Percentiles rank a stretch among this genome's conserved stretches.
These are phyloP conservation scores for Euphrasia arctica DNA, from an alignment of 305 asterid genomes.

Conservation along the genomic window DNA sequence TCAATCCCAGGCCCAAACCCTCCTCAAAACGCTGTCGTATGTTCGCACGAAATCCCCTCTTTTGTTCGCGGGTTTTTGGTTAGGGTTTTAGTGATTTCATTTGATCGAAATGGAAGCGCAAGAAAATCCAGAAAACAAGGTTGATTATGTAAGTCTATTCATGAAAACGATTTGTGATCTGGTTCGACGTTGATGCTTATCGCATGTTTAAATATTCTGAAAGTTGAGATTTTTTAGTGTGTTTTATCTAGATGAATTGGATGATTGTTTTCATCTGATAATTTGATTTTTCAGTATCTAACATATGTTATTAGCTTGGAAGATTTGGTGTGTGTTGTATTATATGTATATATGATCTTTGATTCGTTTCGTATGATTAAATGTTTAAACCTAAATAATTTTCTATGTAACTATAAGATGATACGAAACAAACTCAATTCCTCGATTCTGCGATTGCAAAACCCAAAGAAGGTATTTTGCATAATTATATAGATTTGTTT, in stretches of 20 bases:
- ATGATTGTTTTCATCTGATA: not conserved
- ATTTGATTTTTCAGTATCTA: not conserved
- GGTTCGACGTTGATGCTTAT: not conserved
- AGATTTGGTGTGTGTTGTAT: not conserved
- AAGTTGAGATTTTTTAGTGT: not conserved
- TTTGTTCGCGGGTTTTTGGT: constrained; percentile 12
- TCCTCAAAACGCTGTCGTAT: not conserved
- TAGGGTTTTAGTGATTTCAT: constrained; percentile 24
- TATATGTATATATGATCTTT: not conserved
- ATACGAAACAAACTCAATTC: not conserved
- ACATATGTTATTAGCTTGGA: constrained; percentile 6
- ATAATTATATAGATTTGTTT: not conserved
- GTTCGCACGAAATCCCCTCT: not conserved
- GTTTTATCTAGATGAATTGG: not conserved
- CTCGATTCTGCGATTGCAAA: not conserved
- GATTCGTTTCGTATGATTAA: constrained; percentile 1
- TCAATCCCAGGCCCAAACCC: too few species aligned
- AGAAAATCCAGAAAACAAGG: constrained; percentile 33
- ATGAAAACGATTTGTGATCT: not conserved
- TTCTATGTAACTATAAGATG: not conserved
- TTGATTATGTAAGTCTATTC: constrained; percentile 24
- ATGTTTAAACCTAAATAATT: not conserved
- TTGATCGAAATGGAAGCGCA: constrained; percentile 37
- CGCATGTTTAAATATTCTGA: constrained; percentile 9
- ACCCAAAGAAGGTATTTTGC: not conserved